These are phyloP conservation scores for Drechslerella dactyloides DNA, from an alignment of 2,329 filamentous ascomycete species.

Conservation along the genomic window DNA sequence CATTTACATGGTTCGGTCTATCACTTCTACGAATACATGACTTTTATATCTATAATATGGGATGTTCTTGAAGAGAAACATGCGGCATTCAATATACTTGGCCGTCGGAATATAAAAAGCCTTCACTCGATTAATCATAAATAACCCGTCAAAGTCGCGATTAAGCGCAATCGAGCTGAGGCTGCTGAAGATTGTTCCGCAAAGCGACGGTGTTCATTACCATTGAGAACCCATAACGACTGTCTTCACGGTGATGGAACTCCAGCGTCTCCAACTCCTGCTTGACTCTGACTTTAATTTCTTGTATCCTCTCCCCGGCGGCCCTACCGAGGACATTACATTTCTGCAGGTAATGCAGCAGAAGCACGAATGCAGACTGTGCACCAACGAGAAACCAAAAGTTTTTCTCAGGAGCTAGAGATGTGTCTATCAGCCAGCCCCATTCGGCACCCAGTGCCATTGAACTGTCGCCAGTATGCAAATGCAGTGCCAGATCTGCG, in stretches of 20 bases:
- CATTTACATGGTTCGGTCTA: too few species aligned
- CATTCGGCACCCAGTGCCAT: constrained; percentile 15
- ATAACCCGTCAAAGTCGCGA: not conserved
- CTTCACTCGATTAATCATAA: not conserved
- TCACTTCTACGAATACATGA: too few species aligned
- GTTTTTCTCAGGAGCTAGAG: constrained; percentile 17
- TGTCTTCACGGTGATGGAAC: constrained; percentile 12
- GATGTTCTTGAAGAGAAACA: too few species aligned
- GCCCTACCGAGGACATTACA: not conserved
- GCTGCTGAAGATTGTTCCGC: not conserved
- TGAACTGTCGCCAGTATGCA: not conserved
- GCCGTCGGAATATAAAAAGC: too few species aligned
- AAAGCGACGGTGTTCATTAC: constrained; percentile 6
- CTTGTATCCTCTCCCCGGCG: constrained; percentile 2
- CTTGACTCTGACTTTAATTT: not conserved
- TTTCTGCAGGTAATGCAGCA: constrained; percentile 13
- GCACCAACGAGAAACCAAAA: constrained; percentile 32
- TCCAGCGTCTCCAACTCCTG: constrained; percentile 10
- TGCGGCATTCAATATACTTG: too few species aligned
- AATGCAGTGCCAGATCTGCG: constrained; percentile 16
- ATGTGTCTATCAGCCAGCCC: constrained; percentile 23
- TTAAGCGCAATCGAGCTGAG: not conserved
- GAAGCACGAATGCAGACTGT: constrained; percentile 20
- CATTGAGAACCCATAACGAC: constrained; percentile 23
- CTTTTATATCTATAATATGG: too few species aligned